Evolutionary conservation across 768 basidiomycete species (phyloP).

Genomic region (Scleroderma citrinum): DNA sequence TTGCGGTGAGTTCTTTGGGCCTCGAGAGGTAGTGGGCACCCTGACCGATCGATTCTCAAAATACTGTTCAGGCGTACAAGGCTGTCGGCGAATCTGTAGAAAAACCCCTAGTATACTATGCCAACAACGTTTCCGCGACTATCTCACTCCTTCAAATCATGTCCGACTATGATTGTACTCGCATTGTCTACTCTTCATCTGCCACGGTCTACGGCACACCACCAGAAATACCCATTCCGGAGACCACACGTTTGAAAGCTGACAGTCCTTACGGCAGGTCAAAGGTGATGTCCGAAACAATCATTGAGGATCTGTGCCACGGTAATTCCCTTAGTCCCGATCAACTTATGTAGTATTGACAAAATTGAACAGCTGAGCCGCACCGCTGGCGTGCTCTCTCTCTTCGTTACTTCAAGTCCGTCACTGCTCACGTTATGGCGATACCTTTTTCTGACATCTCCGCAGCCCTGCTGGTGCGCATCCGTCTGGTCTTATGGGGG

Average conservation of each 20-base stretch:
- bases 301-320: slow-evolving; percentile 84
- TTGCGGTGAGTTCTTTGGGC: slow-evolving; percentile 60
- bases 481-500: slow-evolving; percentile 90
- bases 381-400: slow-evolving; percentile 76
- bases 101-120: slow-evolving; percentile 88
- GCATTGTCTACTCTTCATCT: slow-evolving; percentile 95
- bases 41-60: neutral
- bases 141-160: slow-evolving; percentile 81
- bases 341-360: slow-evolving; percentile 7
- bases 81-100: slow-evolving; percentile 96
- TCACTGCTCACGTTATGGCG: slow-evolving; percentile 1
- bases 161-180: slow-evolving; percentile 75
- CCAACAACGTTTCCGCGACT: slow-evolving; percentile 90
- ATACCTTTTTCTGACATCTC: slow-evolving; percentile 3
- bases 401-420: slow-evolving; percentile 94
- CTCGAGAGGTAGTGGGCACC: no score
- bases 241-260: slow-evolving; percentile 79
- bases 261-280: slow-evolving; percentile 94
- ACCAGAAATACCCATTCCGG: slow-evolving; percentile 87
- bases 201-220: slow-evolving; percentile 98
- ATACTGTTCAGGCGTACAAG: slow-evolving; percentile 73
- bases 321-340: slow-evolving; percentile 36
- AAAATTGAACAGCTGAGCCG: slow-evolving; percentile 48
- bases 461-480: slow-evolving; percentile 94
- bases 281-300: slow-evolving; percentile 91